phyloP scores from a whole-genome alignment of 176 grass and related monocot species.

The Cymbopogon citratus region DNA sequence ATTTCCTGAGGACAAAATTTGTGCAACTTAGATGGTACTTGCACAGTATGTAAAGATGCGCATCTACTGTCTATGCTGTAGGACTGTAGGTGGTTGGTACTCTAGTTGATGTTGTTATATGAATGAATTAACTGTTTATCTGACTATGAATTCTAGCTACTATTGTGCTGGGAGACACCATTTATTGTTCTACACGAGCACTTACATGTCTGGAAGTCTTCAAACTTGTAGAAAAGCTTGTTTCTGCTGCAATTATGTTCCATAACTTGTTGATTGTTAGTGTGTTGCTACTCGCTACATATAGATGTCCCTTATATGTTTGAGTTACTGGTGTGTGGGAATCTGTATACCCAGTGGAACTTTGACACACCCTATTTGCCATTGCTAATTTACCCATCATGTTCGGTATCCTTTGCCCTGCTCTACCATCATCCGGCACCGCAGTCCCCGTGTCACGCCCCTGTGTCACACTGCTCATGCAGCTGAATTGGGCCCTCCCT shows the following conservation, averaged over 20 bases:
- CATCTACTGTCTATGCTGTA: not conserved
- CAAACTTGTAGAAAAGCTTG: not conserved
- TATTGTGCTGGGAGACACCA: not conserved
- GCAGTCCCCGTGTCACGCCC: not conserved
- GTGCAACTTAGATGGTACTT: not conserved
- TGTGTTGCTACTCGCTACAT: not conserved
- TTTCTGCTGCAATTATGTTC: not conserved
- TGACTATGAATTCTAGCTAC: not conserved
- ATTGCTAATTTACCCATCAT: not conserved
- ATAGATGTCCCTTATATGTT: not conserved
- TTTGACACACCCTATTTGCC: not conserved
- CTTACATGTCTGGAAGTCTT: slow-evolving; percentile 3
- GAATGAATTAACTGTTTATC: not conserved
- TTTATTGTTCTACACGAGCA: not conserved
- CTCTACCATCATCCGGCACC: not conserved
- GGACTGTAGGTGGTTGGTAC: not conserved
- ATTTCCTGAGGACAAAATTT: not conserved
- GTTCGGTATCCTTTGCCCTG: not conserved
- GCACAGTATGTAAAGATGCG: not conserved
- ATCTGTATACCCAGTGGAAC: not conserved
- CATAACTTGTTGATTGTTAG: not conserved
- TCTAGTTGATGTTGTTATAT: not conserved
- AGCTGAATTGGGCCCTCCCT: too few relatives aligned
- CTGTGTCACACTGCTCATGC: too few relatives aligned
- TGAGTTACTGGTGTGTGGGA: not conserved